Evolutionary conservation across 495 filamentous ascomycete genomes (phyloP).

Genomic region (Tuber umbilicatum): DNA sequence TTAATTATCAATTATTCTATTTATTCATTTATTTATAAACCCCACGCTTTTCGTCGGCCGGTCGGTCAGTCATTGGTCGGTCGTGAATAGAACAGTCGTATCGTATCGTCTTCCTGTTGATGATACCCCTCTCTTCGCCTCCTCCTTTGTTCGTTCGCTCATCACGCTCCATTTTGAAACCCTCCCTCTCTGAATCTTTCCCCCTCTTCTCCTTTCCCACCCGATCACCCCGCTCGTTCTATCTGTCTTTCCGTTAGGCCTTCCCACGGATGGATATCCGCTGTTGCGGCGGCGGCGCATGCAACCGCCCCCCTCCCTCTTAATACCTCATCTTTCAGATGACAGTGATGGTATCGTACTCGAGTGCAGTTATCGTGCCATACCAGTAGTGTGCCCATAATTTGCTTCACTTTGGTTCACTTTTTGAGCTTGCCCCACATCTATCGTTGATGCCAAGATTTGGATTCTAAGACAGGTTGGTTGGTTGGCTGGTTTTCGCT

Average conservation of each 20-base stretch:
- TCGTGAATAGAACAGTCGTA: neutral
- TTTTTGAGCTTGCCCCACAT: conserved; percentile 2
- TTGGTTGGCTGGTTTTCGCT: neutral
- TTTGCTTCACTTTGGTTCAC: neutral
- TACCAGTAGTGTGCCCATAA: neutral
- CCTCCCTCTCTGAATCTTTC: neutral
- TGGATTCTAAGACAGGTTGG: neutral
- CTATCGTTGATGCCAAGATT: conserved; percentile 2
- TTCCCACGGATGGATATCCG: conserved; percentile 4
- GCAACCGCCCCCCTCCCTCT: neutral
- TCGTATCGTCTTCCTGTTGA: neutral
- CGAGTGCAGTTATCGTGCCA: neutral
- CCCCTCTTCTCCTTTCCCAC: neutral
- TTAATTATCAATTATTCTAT: neutral
- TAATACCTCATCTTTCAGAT: conserved; percentile 5
- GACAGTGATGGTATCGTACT: neutral
- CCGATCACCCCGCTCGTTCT: neutral
- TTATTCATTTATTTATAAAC: neutral
- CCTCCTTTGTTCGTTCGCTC: neutral
- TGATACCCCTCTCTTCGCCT: neutral
- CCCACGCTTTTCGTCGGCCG: neutral
- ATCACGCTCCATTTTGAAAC: neutral
- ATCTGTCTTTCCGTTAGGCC: neutral
- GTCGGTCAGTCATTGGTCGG: neutral
- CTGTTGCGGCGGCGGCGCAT: neutral